Evolutionary conservation across 768 basidiomycete genomes (phyloP).

Genomic region (Termitomyces sp.): DNA sequence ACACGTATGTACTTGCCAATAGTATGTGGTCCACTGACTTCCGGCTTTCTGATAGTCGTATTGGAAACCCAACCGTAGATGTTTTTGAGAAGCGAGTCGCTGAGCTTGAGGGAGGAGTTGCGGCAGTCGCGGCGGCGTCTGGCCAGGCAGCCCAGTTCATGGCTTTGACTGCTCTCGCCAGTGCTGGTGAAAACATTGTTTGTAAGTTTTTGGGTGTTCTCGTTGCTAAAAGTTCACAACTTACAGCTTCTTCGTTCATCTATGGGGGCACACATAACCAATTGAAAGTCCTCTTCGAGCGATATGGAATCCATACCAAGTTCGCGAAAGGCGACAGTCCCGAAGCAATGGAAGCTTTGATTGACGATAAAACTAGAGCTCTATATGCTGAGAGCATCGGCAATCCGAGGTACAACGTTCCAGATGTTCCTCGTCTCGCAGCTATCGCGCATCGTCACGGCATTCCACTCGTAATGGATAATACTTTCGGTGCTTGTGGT

Average conservation of each 20-base stretch:
- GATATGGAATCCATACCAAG: constrained; percentile 44
- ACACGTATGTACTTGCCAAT: neutral
- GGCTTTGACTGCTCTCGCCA: constrained; percentile 46
- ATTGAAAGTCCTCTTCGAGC: constrained; percentile 47
- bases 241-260: constrained; percentile 5
- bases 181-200: constrained; percentile 60
- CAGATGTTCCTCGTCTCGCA: constrained; percentile 47
- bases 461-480: constrained; percentile 61
- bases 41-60: neutral
- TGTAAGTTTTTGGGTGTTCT: constrained; percentile 33
- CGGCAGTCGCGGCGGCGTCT: constrained; percentile 52
- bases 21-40: neutral
- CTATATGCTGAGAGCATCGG: constrained; percentile 57
- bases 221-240: neutral
- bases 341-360: constrained; percentile 40
- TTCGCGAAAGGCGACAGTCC: constrained; percentile 46
- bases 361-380: constrained; percentile 54
- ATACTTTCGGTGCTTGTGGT: constrained; percentile 59
- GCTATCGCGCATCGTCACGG: constrained; percentile 56
- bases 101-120: constrained; percentile 57
- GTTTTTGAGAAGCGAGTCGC: constrained; percentile 64
- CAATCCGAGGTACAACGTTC: constrained; percentile 52
- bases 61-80: constrained; percentile 24
- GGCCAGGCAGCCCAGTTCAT: constrained; percentile 63
- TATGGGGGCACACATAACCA: constrained; percentile 44